Base-by-base conservation (phyloP, 805 yeast genomes). In the Wickerhamomyces tratensis region DNA sequence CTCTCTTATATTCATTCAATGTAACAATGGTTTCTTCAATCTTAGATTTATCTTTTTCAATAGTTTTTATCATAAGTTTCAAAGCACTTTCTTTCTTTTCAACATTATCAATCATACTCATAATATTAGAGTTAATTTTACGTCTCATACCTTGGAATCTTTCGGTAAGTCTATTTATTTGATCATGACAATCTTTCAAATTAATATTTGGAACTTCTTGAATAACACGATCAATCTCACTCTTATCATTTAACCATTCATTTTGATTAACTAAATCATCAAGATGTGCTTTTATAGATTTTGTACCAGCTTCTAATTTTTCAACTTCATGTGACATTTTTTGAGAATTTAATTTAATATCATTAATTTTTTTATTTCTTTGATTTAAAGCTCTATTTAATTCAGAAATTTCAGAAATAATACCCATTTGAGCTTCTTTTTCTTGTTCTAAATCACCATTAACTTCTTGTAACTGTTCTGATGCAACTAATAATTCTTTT, bases 31-130 rank as follows among this genome's bases (percentile, higher is more conserved):
- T 89, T 49, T 86, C 89, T 52, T 83, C 89, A 51, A 93, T 89
- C 67, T 91, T 91, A 10, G 78, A 63, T 62, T 88, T 88, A 62
- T 91, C 97, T 61, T 79, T 84, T 52, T 85, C 94, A 50, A 89
- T 87, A 6, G 95, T 87, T 47, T 71, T 74, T 49, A 91, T 83
- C 89, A 86, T 88, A 8, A 76, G 72, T 50, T 76, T 81, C 54
- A 91, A 69, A 5, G 89, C 71, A 8, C 70, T 59, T 56, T 88
- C 97, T 57, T 87, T 86, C 69, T 83, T 87, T 58, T 88, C 96
- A 27, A 86, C 94, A 50, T 79, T 86, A 54, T 88, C 96, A 48
- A 87, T 86, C 84, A 84, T 85, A 53, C 80, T 80, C 95, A 85
- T 85, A 47, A 87, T 86, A 54, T 88, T 84, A 3, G 82, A 72